A percentile compares a stretch with the other conserved stretches of the same genome.
These are phyloP conservation scores for Cytospora piceicola DNA, from an alignment of 2,329 filamentous ascomycete species.

Conservation along the genomic window DNA sequence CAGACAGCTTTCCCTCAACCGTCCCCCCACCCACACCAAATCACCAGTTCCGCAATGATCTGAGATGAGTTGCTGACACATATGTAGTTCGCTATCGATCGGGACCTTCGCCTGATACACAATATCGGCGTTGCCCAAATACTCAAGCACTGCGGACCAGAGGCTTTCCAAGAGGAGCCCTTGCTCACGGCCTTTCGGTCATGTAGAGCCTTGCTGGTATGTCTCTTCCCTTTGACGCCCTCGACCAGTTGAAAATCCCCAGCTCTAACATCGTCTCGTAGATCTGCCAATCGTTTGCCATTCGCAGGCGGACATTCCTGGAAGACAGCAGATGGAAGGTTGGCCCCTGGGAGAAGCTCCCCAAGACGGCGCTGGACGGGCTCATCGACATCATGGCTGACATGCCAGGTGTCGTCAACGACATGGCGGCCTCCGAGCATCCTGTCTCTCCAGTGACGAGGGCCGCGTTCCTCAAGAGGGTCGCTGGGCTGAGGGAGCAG, in stretches of 20 bases:
- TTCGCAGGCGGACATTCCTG: conserved; percentile 34
- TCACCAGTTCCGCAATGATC: neutral
- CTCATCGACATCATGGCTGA: conserved; percentile 35
- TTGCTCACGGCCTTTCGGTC: conserved; percentile 36
- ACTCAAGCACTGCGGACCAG: conserved; percentile 36
- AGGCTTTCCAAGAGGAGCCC: conserved; percentile 34
- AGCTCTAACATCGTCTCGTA: conserved; percentile 10
- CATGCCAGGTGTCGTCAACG: conserved; percentile 33
- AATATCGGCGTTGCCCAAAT: conserved; percentile 36
- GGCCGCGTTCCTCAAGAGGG: conserved; percentile 15
- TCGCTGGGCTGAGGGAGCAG: conserved; percentile 8
- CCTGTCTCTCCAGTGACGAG: conserved; percentile 24
- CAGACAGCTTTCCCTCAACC: neutral
- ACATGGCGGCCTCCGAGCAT: conserved; percentile 29
- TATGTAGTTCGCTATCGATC: conserved; percentile 34
- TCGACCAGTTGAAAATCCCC: no score
- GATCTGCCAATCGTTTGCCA: conserved; percentile 35
- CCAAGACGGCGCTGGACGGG: conserved; percentile 32
- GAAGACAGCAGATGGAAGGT: conserved; percentile 34
- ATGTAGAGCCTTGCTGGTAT: conserved; percentile 34
- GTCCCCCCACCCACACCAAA: no score
- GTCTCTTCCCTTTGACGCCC: neutral
- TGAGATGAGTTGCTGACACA: neutral
- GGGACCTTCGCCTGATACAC: conserved; percentile 36
- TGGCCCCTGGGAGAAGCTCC: conserved; percentile 33